Conservation (phyloP, 2,329 filamentous ascomycete genomes). For the Fusarium stilboides region DNA sequence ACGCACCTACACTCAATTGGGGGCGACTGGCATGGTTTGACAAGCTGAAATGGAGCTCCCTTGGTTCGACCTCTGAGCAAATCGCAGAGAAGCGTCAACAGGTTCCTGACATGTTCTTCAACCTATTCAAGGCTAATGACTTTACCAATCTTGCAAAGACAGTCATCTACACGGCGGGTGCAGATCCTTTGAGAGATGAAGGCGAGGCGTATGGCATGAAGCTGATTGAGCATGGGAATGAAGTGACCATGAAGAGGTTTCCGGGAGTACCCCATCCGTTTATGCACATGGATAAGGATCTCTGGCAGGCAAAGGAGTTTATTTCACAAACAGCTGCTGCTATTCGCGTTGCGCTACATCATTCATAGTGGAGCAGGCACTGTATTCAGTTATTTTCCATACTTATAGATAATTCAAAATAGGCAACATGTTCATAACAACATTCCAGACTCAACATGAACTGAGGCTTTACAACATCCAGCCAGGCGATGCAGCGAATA, state of each 20-base stretch:
- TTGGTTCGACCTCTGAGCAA: neutral
- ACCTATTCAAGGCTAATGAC: slow-evolving; percentile 9
- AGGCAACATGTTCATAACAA: too few species aligned
- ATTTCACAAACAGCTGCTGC: slow-evolving; percentile 53
- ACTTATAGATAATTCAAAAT: too few species aligned
- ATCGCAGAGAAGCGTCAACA: slow-evolving; percentile 1
- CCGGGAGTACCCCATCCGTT: slow-evolving; percentile 65
- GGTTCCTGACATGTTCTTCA: slow-evolving; percentile 4
- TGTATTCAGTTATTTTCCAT: too few species aligned
- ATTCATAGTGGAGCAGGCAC: neutral
- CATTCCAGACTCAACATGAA: too few species aligned
- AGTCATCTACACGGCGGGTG: slow-evolving; percentile 8
- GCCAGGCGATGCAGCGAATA: too few species aligned
- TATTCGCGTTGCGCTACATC: slow-evolving; percentile 44
- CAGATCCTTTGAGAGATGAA: slow-evolving; percentile 59
- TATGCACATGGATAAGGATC: slow-evolving; percentile 63
- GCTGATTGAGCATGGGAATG: slow-evolving; percentile 60
- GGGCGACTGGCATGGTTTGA: slow-evolving; percentile 15
- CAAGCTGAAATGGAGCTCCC: slow-evolving; percentile 23
- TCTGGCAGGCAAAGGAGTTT: slow-evolving; percentile 56
- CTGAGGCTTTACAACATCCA: too few species aligned
- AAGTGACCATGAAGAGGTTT: slow-evolving; percentile 63
- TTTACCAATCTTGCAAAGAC: slow-evolving; percentile 16
- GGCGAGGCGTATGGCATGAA: slow-evolving; percentile 63
- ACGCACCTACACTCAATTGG: slow-evolving; percentile 22